Base-by-base conservation (phyloP, 2,329 filamentous ascomycete species). In the Monosporascus ibericus region DNA sequence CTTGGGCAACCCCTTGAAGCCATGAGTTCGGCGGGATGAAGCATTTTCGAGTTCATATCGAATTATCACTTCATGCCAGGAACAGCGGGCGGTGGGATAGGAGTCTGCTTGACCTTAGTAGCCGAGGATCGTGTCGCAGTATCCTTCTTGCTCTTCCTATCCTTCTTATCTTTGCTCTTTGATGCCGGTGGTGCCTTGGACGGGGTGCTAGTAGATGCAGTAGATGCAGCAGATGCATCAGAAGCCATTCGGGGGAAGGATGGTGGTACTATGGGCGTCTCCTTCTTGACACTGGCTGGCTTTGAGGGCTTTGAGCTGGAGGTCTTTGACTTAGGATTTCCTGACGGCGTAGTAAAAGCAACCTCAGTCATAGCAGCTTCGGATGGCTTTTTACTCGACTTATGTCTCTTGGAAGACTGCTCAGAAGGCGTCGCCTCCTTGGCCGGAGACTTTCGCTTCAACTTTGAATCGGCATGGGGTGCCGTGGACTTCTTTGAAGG, bases 401-500 rank as follows among this genome's bases (percentile, higher is more conserved):
- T 70, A 1, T 65, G 44, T 53, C 65, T 65, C 57, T 69, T 68
- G 20, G 58, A 47, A 27, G 62, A 52, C 20, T 63, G 63, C 22
- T 58, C 59, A 2, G 56, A 47, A 9, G 60, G 47, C 37, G 47
- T 53, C 25, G 53, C 52, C 20, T 53, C 52, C 37, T 58, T 52
- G 20, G 47, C 48, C 11, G 59, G 46, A 40, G 57, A 55, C 63
- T 75, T 75, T 48, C 73, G 68, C 66, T 75, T 76, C 51, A 58
- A 51, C 38, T 59, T 53, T 27, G 54, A 60, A 36, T 60, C 60
- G 37, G 25, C 34, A 25, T 7, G 22, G 7, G 39, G 15, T 14
- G 47, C 48, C 36, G 27, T 46, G 5, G 53, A 34, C 37, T 68
- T 72, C 59, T 63, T 66, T 25, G 60, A 58, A 6, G 53, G 30